Base-by-base conservation (phyloP, 371 early-diverging fungal species). In the Saksenaea oblongispora region DNA sequence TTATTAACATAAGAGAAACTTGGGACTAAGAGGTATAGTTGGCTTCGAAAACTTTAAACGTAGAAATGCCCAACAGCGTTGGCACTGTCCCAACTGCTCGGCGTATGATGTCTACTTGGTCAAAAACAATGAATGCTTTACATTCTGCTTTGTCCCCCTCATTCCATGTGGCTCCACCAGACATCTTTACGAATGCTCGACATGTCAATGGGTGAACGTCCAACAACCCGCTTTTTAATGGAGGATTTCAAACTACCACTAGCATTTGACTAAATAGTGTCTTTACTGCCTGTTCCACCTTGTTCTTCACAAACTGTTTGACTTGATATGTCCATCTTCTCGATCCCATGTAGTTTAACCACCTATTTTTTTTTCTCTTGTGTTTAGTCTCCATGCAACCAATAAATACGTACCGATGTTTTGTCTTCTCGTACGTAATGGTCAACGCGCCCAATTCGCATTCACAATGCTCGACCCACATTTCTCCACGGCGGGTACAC, bases 91-190 rank as follows among this genome's bases (percentile, higher is more conserved):
- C 5, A 74, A 74, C 59, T 82, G 82, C 55, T 75, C 75, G 10
- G 79, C 79, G 5, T 60, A 69, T 35, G 73, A 73, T 57, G 82
- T 82, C n/a, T 66, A 75, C 27, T 66, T 62, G 18, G 70, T 75
- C 26, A 79, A 76, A 35, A 57, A 65, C 2, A 78, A 78, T 54
- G 64, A 82, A 27, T 82, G 79, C 59, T 82, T 82, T 58, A 82
- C 82, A 0, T 76, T 82, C 53, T 82, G 79, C 63, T 82, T 82
- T 60, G 62, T 82, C 47, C 82, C 82, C 2, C 60, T 82, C 26
- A 74, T 82, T 31, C 82, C 82, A 22, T 75, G 75, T 54, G 77
- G 79, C 17, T 44, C 61, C 10, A 75, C 79, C 14, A 71, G 70
- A 47, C 61, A 69, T 2, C 69, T 77, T 0, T 82, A 82, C 24